Base-by-base conservation (phyloP, 208 protist species). In the Balamuthia mandrillaris region DNA sequence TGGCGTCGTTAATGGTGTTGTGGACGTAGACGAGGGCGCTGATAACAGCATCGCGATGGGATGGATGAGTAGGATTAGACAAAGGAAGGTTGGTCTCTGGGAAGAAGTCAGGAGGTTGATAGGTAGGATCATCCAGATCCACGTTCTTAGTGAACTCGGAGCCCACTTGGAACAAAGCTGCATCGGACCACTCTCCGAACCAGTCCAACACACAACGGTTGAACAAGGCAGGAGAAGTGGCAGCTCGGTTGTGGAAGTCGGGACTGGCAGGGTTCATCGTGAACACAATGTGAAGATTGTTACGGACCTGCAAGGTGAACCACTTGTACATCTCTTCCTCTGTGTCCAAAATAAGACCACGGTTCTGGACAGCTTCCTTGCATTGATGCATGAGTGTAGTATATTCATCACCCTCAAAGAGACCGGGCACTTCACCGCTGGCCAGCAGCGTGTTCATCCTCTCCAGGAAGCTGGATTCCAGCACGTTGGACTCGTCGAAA, bases 121-220 rank as follows among this genome's bases (percentile, higher is more conserved):
- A 95, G 35, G 39, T 33, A 21, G 63, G 41, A 1, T 87, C 85
- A 24, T 95, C 94, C 29, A 99, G 87, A 84, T 96, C 92, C n/a
- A 99, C 77, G 33, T 82, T 81, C 37, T 86, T 66, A 1, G 96
- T 98, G 54, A 96, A 96, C 86, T 96, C 95, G 7, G 81, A 42
- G 41, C 81, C 89, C 16, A 89, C 89, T 89, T 98, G 96, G 74
- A 95, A 91, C 29, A 99, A 89, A 12, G 98, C 98, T 12, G 91
- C 52, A 10, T 89, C 45, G 27, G 96, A 96, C 98, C 98, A 99
- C 83, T 99, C 97, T 41, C 98, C 98, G 87, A 99, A 99, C 98
- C 98, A 99, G 92, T 99, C 97, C 58, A 99, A 95, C 9, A 98
- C 98, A 92, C 98, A 99, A 21, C 98, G 95, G 91, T 99, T 99